Evolutionary conservation across 108 stramenopile genomes (phyloP).

Genomic region (Skeletonema grethae): DNA sequence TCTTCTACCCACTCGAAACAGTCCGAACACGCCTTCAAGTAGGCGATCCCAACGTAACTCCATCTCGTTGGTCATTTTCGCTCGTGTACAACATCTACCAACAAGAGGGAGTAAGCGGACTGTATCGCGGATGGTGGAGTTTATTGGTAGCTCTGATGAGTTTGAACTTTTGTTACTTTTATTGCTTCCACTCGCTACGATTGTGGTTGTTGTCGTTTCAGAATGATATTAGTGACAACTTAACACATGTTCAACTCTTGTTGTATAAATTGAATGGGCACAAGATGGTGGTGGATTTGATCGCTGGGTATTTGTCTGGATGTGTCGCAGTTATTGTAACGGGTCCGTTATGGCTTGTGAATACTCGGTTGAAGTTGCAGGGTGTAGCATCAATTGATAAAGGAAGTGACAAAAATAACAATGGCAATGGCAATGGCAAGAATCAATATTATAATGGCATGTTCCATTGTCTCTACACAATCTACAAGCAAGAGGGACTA

Average conservation of each 20-base stretch:
- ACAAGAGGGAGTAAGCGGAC: conserved; percentile 20
- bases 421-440: conserved; percentile 2
- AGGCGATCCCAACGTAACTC: not conserved
- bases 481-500: conserved; percentile 52
- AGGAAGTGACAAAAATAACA: not conserved
- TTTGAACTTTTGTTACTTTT: conserved; percentile 51
- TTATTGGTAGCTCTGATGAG: conserved; percentile 37
- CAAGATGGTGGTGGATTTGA: conserved; percentile 28
- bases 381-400: conserved; percentile 19
- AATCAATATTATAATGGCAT: conserved; percentile 28
- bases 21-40: conserved; percentile 50
- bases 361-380: conserved; percentile 65
- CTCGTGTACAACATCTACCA: conserved; percentile 17
- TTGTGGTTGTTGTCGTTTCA: conserved; percentile 3
- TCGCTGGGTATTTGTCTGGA: conserved; percentile 54
- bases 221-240: not conserved
- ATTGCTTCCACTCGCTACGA: conserved; percentile 37
- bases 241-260: not conserved
- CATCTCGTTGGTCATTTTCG: conserved; percentile 3
- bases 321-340: conserved; percentile 62
- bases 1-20: conserved; percentile 47
- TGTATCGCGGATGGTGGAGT: conserved; percentile 38
- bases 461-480: conserved; percentile 27
- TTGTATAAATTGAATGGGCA: conserved; percentile 3
- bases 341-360: conserved; percentile 69